A percentile compares a stretch with the other conserved stretches of the same genome.
Evolutionary conservation across 2,329 filamentous ascomycete genomes (phyloP).

Genomic region (Nemania sp.): DNA sequence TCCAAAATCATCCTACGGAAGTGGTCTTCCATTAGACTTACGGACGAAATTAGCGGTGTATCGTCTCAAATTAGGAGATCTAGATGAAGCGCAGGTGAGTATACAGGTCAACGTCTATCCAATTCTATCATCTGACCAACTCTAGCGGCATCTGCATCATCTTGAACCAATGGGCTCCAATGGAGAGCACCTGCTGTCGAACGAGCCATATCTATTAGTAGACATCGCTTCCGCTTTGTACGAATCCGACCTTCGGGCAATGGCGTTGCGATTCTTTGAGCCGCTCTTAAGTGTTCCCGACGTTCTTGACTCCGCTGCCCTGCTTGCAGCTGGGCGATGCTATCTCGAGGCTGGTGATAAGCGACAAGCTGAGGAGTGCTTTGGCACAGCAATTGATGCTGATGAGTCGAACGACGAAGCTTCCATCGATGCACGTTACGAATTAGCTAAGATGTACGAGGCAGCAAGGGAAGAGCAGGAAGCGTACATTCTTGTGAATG

Average conservation of each 20-base stretch:
- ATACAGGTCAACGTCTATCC: slow-evolving; percentile 14
- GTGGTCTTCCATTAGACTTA: slow-evolving; percentile 76
- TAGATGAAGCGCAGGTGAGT: slow-evolving; percentile 74
- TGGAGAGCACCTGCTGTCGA: slow-evolving; percentile 56
- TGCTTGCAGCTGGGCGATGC: slow-evolving; percentile 66
- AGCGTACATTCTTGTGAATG: slow-evolving; percentile 75
- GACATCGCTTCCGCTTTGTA: slow-evolving; percentile 60
- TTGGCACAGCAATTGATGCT: slow-evolving; percentile 72
- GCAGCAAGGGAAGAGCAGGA: slow-evolving; percentile 71
- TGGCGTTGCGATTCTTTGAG: slow-evolving; percentile 60
- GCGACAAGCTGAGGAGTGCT: slow-evolving; percentile 75
- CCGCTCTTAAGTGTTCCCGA: slow-evolving; percentile 54
- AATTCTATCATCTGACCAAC: slow-evolving; percentile 27
- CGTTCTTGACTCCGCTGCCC: slow-evolving; percentile 54
- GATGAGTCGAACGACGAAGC: slow-evolving; percentile 62
- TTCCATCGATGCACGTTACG: slow-evolving; percentile 71
- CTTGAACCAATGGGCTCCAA: slow-evolving; percentile 65
- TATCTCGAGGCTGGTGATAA: slow-evolving; percentile 66
- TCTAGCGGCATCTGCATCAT: slow-evolving; percentile 67
- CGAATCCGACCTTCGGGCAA: slow-evolving; percentile 39
- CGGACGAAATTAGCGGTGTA: slow-evolving; percentile 83
- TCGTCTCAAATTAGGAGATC: slow-evolving; percentile 70
- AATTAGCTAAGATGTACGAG: slow-evolving; percentile 85
- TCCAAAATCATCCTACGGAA: slow-evolving; percentile 65
- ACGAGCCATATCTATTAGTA: slow-evolving; percentile 79